Base-by-base conservation (phyloP, 345 rosid genomes). In the Populus euphratica region DNA sequence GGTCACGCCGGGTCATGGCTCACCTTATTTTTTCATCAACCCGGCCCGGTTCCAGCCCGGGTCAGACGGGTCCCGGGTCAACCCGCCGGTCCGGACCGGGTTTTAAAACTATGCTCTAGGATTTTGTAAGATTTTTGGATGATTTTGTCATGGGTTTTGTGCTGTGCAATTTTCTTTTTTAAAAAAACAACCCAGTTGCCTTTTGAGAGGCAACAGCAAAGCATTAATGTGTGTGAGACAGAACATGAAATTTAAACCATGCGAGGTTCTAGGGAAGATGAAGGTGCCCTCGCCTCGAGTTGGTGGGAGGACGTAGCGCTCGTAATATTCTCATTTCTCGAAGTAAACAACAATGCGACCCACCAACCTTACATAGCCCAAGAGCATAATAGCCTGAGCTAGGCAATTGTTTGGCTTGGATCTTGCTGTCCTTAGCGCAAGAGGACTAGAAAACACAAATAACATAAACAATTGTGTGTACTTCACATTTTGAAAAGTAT, bases 401-500 rank as follows among this genome's bases (percentile, higher is more conserved):
- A n/a, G 75, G 67, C 27, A 67, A 69, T 71, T 23, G 21, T 43
- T 81, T 81, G 78, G 78, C 80, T 84, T 27, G 78, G 62, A 68
- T 68, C 78, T 49, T 62, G 33, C 70, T 79, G 84, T 84, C 78
- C 31, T 72, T 41, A 72, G 39, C 13, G 69, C 50, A 50, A 23
- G 68, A 18, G 9, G 23, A 50, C 17, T n/a, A 72, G 4, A 20
- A 35, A 47, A 25, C 20, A 23, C 10, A 36, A 6, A 35, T 38
- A 33, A 9, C 62, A 29, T 76, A 33, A 52, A 35, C 72, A 75
- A 4, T 7, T 36, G 61, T 36, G 79, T 27, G 29, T 27, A 27
- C 29, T 27, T 1, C 0, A 27, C 29, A 27, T 27, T 27, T 27
- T 27, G 29, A 27, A 27, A 27, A 27, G 1, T 27, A 27, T 27